Base-by-base conservation (phyloP, 768 basidiomycete species). In the Cystofilobasidium bisporidii region DNA sequence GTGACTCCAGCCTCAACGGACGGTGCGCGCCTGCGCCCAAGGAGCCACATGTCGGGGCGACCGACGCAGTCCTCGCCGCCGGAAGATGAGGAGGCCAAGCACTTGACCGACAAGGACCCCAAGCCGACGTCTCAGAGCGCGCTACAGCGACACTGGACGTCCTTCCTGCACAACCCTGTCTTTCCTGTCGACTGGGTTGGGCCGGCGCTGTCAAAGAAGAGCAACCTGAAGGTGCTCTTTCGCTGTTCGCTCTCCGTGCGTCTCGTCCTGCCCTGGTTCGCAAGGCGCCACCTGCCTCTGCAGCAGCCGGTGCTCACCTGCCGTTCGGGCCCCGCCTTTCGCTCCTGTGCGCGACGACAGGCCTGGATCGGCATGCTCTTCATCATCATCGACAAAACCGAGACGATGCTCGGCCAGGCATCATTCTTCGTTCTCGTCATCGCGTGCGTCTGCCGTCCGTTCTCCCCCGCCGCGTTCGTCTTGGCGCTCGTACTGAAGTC, bases 281-380 rank as follows among this genome's bases (percentile, higher is more conserved):
- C n/a, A n/a, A n/a, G n/a, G n/a, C n/a, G 41, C 41, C 36, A 36
- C 36, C 36, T 36, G 36, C 36, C 12, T 12, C 36, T n/a, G n/a
- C n/a, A n/a, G n/a, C n/a, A n/a, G n/a, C n/a, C n/a, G n/a, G n/a
- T n/a, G n/a, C n/a, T n/a, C n/a, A n/a, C n/a, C n/a, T n/a, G n/a
- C n/a, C n/a, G n/a, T n/a, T n/a, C n/a, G n/a, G n/a, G n/a, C n/a
- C n/a, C n/a, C n/a, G n/a, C n/a, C n/a, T n/a, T n/a, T n/a, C n/a
- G n/a, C n/a, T n/a, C n/a, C n/a, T n/a, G n/a, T n/a, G n/a, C n/a
- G n/a, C n/a, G n/a, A n/a, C n/a, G n/a, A n/a, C 30, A 67, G 67
- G 61, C 40, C 10, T 68, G 67, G 67, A 58, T 68, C 38, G 67
- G 40, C 9, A 58, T 68, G 55, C 38, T 69, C 15, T 55, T 69